Evolutionary conservation across 225 moss, liverwort and hornwort species (phyloP).

Genomic region (Sphagnum contortum): DNA sequence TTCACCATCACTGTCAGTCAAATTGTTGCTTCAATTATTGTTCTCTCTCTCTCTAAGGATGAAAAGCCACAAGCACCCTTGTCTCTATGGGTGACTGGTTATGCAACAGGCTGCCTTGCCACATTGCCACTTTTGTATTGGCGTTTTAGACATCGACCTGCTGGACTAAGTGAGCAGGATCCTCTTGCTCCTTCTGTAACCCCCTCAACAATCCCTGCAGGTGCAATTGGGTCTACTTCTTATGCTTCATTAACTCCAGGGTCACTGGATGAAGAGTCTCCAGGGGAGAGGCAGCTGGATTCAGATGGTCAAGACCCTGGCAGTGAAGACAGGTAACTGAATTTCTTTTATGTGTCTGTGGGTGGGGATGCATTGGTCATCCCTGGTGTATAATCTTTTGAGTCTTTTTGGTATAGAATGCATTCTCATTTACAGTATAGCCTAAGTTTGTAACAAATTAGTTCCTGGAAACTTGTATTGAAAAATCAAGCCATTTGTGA

Average conservation of each 20-base stretch:
- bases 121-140: constrained; percentile 45
- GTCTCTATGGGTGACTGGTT: constrained; percentile 42
- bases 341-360: background rate
- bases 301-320: constrained; percentile 14
- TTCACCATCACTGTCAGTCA: constrained; percentile 41
- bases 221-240: constrained; percentile 19
- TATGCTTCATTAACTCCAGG: constrained; percentile 20
- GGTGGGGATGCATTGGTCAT: no score
- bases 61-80: constrained; percentile 45
- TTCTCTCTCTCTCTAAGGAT: constrained; percentile 31
- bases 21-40: constrained; percentile 40
- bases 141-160: constrained; percentile 43
- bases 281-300: constrained; percentile 15
- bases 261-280: constrained; percentile 19
- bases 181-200: constrained; percentile 15
- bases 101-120: constrained; percentile 45
- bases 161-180: constrained; percentile 27
- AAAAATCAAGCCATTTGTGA: no score
- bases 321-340: constrained; percentile 22
- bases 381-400: no score
- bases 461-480: no score
- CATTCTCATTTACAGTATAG: no score
- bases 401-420: no score
- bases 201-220: constrained; percentile 12
- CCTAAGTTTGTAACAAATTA: no score